Base-by-base conservation (phyloP, 176 grass and related monocot species). In the Oryza nivara region DNA sequence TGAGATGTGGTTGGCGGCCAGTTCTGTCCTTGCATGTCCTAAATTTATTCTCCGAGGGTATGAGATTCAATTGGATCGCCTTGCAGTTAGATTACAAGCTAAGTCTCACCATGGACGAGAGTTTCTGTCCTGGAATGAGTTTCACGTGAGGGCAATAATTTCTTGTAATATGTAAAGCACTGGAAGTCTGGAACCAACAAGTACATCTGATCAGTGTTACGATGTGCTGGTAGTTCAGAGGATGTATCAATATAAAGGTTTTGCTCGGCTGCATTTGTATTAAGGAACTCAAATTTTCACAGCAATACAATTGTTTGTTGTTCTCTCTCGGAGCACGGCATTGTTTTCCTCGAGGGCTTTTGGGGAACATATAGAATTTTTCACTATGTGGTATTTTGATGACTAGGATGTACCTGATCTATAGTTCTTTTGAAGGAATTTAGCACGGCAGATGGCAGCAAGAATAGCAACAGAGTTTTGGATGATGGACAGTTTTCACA, bases 111-210 rank as follows among this genome's bases (percentile, higher is more conserved):
- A 72, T 60, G 56, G 68, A 78, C 74, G 52, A 20, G 61, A 61
- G 68, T 83, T 83, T 65, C 71, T 83, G 61, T 79, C 40, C 79
- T 87, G 74, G 61, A 78, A 70, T 78, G 88, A 38, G 70, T 86
- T 90, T 67, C 26, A 36, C 41, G 20, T 61, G 46, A 6, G 46
- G 68, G 45, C 63, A 87, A 90, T 87, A 87, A 87, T 87, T 80
- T 70, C 41, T 70, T 83, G 75, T 90, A 90, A 65, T 80, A 44
- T 87, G 51, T 70, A 70, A 87, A 87, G 70, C 70, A 84, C 63
- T 28, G 88, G 80, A 79, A 70, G 28, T 32, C 64, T 22, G 88
- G 80, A 79, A 43, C 48, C 22, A 75, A 76, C 68, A 86, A 75
- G 63, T 75, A 84, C 76, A 84, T 81, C 28, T 63, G 69, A 82